Base-by-base conservation (phyloP, 1,139 yeast species). In the Citeromyces hawaiiensis region DNA sequence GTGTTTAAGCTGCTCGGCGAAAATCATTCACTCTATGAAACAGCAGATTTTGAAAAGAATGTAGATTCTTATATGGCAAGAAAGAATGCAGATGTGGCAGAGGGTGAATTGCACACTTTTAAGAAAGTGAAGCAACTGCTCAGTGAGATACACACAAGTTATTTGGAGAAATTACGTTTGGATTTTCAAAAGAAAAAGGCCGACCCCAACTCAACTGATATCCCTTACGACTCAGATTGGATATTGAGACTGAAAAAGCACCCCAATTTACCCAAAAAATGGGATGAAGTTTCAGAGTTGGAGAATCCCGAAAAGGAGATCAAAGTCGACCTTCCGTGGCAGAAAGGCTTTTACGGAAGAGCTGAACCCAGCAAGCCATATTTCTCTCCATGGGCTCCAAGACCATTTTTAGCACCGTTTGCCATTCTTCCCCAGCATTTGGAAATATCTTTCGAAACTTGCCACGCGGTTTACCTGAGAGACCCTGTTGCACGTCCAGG, bases 401-500 rank as follows among this genome's bases (percentile, higher is more conserved):
- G 96, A 62, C 94, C 91, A 35, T 91, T 88, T 61, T 63, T 91
- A 47, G 88, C 95, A 4, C 93, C 95, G 37, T 86, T 88, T 60
- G 93, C 97, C 13, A 72, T 91, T 44, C 71, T 86, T 50, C 98
- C 98, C 23, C 79, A 83, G 45, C 97, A 91, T 59, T 68, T 91
- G 44, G 98, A 91, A 61, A 67, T 93, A 33, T 83, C 94, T 16
- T 88, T 85, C 60, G 72, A 74, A 45, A 86, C 96, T 7, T 88
- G 97, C 57, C 96, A 88, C 60, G 97, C 96, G 9, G 81, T 91
- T 25, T 91, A 91, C 61, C 66, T 91, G 60, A 80, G 96, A 62
- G 95, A 91, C 58, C 98, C 98, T 13, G 88, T 91, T 42, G 95
- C 97, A 10, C 76, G 97, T 60, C 96, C 97, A 10, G 97, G 96